Evolutionary conservation across 164 flowering plant genomes (phyloP), one percentile per base, ranked within the genome.

Genomic region (Liriodendron chinense): DNA sequence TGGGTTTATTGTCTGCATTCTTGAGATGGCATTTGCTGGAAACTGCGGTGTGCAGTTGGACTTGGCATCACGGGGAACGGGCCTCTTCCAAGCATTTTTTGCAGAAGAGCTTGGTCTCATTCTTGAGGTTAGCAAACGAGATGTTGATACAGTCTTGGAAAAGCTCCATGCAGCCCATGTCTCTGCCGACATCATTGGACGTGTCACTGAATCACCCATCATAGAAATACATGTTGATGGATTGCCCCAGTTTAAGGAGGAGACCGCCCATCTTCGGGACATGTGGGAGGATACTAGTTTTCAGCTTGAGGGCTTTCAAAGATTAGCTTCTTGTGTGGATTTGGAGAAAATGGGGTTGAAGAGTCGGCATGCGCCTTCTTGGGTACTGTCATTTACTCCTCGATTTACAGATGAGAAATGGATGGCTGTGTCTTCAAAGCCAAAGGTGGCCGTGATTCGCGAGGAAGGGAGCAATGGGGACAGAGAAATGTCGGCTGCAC

Each of bases 11-110:
- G 91, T 91, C 1, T 80, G 85, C 72, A 76, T 83, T 34, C 81
- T 92, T 47, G 98, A 95, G 84, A 95, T 95, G 99, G 96, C 96
- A 53, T 95, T 95, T 87, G 92, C 96, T 67, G 99, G 99, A n/a
- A 93, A 95, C 74, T 89, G 91, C 80, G 99, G 98, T 2, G 62
- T 93, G 71, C 26, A 0, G 47, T 72, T 95, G 80, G 85, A 91
- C 80, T 82, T 95, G 84, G 65, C 67, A 53, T 86, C 97, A 26
- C 68, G 69, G 13, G 92, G 86, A 18, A 81, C 77, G 56, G 84
- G 85, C 79, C 84, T 89, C 61, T 86, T 87, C 62, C 76, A 90
- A 74, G 79, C 87, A 24, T 90, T 95, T 1, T 95, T 88, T 86
- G 91, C 99, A 2, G 99, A 93, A 80, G 98, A 95, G 82, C 92